Conservation (phyloP, 176 grass and related monocot genomes). For the Bolboschoenus planiculmis region DNA sequence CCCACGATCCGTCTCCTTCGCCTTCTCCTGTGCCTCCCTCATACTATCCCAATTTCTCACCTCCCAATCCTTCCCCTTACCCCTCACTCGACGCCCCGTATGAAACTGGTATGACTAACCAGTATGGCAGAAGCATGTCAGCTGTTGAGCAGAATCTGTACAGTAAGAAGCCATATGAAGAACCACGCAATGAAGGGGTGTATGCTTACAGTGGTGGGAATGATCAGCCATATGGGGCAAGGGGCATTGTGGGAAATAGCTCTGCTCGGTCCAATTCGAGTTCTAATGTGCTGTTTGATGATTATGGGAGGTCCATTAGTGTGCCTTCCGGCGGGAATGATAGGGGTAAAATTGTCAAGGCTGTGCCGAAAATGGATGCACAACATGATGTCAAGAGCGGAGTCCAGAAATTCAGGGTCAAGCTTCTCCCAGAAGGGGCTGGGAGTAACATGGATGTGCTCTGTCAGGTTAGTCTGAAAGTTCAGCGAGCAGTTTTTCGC, state of each 20-base stretch:
- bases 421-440: constrained; percentile 73
- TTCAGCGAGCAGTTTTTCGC: neutral
- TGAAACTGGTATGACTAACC: constrained; percentile 14
- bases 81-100: constrained; percentile 45
- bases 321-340: constrained; percentile 24
- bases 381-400: constrained; percentile 61
- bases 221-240: constrained; percentile 63
- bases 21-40: neutral
- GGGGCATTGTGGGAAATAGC: constrained; percentile 36
- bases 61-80: constrained; percentile 42
- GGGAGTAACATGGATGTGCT: constrained; percentile 87
- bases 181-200: constrained; percentile 49
- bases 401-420: constrained; percentile 93
- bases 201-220: constrained; percentile 70
- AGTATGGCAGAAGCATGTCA: constrained; percentile 30
- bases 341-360: constrained; percentile 64
- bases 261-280: constrained; percentile 9
- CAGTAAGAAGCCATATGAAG: constrained; percentile 27
- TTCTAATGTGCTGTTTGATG: constrained; percentile 61
- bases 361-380: constrained; percentile 77
- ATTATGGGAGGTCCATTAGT: constrained; percentile 88
- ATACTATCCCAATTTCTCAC: constrained; percentile 30
- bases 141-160: constrained; percentile 43
- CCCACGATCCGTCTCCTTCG: constrained; percentile 28
- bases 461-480: constrained; percentile 53